These are phyloP conservation scores for Coniochaeta sp. DNA, from an alignment of 2,329 filamentous ascomycete genomes.

Conservation along the genomic window DNA sequence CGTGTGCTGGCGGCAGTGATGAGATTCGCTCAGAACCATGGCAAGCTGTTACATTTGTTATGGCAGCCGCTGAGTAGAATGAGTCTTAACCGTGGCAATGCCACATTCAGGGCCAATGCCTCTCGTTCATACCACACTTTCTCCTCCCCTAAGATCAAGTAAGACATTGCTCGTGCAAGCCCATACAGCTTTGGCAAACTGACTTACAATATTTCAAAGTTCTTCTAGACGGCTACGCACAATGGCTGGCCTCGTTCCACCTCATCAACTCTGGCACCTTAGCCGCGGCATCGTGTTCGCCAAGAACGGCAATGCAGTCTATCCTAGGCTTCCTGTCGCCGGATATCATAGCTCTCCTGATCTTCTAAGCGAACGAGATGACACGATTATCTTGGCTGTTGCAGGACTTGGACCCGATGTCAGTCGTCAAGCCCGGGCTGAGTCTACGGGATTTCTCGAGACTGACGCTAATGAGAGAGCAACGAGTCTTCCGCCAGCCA, in stretches of 20 bases:
- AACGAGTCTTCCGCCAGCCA: not conserved
- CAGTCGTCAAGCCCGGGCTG: not conserved
- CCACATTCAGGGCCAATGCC: not conserved
- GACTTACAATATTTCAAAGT: not conserved
- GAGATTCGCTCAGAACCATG: constrained; percentile 1
- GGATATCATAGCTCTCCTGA: constrained; percentile 8
- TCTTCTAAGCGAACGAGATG: not conserved
- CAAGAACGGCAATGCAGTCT: constrained; percentile 12
- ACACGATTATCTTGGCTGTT: not conserved
- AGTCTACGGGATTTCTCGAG: not conserved
- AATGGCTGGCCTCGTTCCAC: constrained; percentile 8
- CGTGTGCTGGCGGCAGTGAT: not conserved
- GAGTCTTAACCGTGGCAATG: not conserved
- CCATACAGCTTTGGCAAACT: not conserved
- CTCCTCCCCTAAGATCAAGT: not conserved
- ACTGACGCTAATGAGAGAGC: not conserved
- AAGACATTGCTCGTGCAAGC: not conserved
- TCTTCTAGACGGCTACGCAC: constrained; percentile 3
- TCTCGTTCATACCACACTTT: not conserved
- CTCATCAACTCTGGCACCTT: constrained; percentile 24
- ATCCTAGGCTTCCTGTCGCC: constrained; percentile 13
- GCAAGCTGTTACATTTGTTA: not conserved
- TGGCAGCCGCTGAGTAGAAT: not conserved
- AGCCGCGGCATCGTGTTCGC: constrained; percentile 30
- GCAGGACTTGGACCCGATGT: not conserved